phyloP scores from a whole-genome alignment of 352 stramenopile species.

The Phytopythium aichiense region DNA sequence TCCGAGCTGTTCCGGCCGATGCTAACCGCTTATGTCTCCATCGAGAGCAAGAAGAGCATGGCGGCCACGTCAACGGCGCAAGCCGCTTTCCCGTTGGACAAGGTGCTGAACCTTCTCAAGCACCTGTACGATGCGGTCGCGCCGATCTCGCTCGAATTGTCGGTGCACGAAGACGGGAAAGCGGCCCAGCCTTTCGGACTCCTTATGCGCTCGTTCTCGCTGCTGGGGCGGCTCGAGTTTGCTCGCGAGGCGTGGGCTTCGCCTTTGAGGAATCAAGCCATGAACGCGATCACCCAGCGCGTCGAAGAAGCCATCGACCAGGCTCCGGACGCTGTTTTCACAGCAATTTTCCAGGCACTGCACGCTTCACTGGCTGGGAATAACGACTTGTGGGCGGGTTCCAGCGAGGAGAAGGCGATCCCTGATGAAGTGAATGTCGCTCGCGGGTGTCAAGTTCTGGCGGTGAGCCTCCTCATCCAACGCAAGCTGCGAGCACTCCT shows the following conservation, averaged over 20 bases:
- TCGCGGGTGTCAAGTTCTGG: slow-evolving; percentile 31
- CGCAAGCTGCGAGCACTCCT: slow-evolving; percentile 46
- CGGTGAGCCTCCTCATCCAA: slow-evolving; percentile 43
- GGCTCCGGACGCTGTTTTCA: slow-evolving; percentile 25
- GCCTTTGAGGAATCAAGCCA: slow-evolving; percentile 21
- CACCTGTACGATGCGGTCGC: slow-evolving; percentile 23
- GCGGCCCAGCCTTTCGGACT: not conserved
- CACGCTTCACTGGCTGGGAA: slow-evolving; percentile 10
- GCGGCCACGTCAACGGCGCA: not conserved
- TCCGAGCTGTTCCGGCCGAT: slow-evolving; percentile 20
- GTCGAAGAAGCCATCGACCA: slow-evolving; percentile 37
- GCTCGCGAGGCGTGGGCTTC: slow-evolving; percentile 34
- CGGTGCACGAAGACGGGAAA: not conserved
- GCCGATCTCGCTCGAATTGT: slow-evolving; percentile 17
- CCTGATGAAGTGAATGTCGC: slow-evolving; percentile 28
- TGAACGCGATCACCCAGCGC: slow-evolving; percentile 36
- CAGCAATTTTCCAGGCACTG: slow-evolving; percentile 24
- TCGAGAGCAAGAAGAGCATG: not conserved
- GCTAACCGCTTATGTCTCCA: not conserved
- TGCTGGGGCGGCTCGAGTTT: slow-evolving; percentile 44
- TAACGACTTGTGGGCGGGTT: not conserved
- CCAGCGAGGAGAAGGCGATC: slow-evolving; percentile 11
- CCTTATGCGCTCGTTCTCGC: slow-evolving; percentile 20
- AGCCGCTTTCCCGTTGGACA: slow-evolving; percentile 3
- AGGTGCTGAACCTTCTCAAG: slow-evolving; percentile 21